A percentile compares a stretch with the other conserved stretches of the same genome.
phyloP scores from a whole-genome alignment of 2,329 filamentous ascomycete species.

The Rhynchosporium agropyri region DNA sequence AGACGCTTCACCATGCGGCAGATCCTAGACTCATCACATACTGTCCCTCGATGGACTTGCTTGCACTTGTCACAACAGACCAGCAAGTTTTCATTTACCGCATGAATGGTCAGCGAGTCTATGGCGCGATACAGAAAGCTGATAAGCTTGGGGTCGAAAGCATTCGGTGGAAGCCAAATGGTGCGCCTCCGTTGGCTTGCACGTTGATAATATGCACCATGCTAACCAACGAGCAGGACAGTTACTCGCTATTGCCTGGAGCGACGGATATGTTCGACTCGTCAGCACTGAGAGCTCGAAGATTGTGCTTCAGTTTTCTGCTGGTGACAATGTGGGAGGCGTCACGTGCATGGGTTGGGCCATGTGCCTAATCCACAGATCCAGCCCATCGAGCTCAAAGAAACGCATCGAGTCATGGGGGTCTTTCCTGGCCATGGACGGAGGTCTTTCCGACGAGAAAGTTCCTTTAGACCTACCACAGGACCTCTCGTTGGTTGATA shows the following conservation, averaged over 20 bases:
- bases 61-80: conserved; percentile 70
- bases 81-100: conserved; percentile 76
- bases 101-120: conserved; percentile 72
- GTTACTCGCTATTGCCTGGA: conserved; percentile 81
- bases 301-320: conserved; percentile 69
- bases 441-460: conserved; percentile 23
- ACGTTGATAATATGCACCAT: not conserved
- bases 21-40: conserved; percentile 65
- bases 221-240: conserved; percentile 54
- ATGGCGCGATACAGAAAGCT: conserved; percentile 49
- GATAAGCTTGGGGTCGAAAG: conserved; percentile 45
- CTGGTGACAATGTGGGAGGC: conserved; percentile 41
- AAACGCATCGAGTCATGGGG: conserved; percentile 33
- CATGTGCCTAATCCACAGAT: conserved; percentile 39
- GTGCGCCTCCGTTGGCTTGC: conserved; percentile 26
- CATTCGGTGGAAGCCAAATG: conserved; percentile 44
- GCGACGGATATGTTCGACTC: conserved; percentile 75
- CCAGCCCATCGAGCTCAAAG: conserved; percentile 22
- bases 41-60: conserved; percentile 83
- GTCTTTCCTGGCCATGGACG: conserved; percentile 27
- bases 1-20: conserved; percentile 57
- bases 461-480: conserved; percentile 60
- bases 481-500: conserved; percentile 73
- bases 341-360: conserved; percentile 50
- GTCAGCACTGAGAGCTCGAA: conserved; percentile 82